These are phyloP conservation scores for Thyridium curvatum DNA, from an alignment of 2,329 filamentous ascomycete species.

Conservation along the genomic window DNA sequence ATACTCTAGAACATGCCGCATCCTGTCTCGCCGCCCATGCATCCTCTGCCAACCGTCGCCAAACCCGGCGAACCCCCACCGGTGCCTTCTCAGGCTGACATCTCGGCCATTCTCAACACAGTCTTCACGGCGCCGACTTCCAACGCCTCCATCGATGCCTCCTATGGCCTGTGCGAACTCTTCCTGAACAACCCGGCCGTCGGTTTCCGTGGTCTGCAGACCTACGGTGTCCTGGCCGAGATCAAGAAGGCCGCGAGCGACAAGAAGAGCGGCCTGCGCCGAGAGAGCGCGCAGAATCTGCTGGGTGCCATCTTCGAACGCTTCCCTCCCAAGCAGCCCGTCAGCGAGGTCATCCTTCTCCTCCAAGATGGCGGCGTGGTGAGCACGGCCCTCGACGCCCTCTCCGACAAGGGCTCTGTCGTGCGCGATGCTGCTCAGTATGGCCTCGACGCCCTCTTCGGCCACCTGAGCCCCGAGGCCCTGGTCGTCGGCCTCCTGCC, in stretches of 20 bases:
- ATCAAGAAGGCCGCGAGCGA: constrained; percentile 72
- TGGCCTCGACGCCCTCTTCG: constrained; percentile 83
- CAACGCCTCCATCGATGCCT: constrained; percentile 59
- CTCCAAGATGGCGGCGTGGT: constrained; percentile 74
- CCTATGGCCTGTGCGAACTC: constrained; percentile 55
- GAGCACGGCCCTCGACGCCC: constrained; percentile 68
- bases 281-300: constrained; percentile 92
- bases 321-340: constrained; percentile 68
- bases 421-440: constrained; percentile 92
- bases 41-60: constrained; percentile 12
- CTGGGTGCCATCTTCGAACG: constrained; percentile 90
- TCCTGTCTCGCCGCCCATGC: constrained; percentile 11
- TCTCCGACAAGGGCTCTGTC: constrained; percentile 84
- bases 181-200: constrained; percentile 41
- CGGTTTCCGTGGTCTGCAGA: constrained; percentile 44
- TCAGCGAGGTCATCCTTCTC: constrained; percentile 76
- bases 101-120: constrained; percentile 57
- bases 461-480: constrained; percentile 71
- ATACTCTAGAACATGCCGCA: constrained; percentile 13
- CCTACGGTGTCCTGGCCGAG: constrained; percentile 49
- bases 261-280: constrained; percentile 83
- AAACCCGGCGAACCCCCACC: constrained; percentile 30
- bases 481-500: constrained; percentile 80
- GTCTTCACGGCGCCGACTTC: constrained; percentile 67
- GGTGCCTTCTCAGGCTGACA: constrained; percentile 59